phyloP scores from a whole-genome alignment of 2,329 filamentous ascomycete species.

The Penicillium decumbens region DNA sequence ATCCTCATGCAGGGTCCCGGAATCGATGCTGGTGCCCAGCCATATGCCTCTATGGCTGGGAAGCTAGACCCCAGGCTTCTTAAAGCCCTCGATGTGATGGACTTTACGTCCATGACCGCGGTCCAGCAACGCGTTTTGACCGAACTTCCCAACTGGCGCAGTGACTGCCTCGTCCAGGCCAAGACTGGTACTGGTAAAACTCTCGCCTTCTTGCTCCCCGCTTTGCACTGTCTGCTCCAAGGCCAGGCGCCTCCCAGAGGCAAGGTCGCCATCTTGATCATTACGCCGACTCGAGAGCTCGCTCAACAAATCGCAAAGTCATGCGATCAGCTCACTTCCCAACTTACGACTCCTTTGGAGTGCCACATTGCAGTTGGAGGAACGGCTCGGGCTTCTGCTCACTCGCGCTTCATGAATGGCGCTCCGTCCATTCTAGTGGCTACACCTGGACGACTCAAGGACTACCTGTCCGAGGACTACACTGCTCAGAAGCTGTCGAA shows the following conservation, averaged over 20 bases:
- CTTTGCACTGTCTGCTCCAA: constrained; percentile 44
- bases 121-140: constrained; percentile 53
- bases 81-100: constrained; percentile 31
- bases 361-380: constrained; percentile 46
- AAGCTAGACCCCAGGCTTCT: constrained; percentile 34
- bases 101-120: constrained; percentile 46
- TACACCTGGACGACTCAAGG: constrained; percentile 47
- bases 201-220: constrained; percentile 47
- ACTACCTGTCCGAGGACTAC: constrained; percentile 44
- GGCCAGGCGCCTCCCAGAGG: constrained; percentile 28
- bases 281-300: constrained; percentile 49
- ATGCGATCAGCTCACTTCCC: constrained; percentile 42
- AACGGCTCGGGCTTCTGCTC: constrained; percentile 28
- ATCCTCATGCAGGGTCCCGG: constrained; percentile 12
- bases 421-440: constrained; percentile 42
- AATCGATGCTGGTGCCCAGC: constrained; percentile 21
- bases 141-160: constrained; percentile 47
- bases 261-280: constrained; percentile 45
- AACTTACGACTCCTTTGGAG: constrained; percentile 36
- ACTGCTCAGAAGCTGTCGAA: constrained; percentile 44
- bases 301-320: constrained; percentile 50
- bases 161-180: constrained; percentile 53
- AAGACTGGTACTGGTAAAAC: constrained; percentile 52
- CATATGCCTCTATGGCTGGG: constrained; percentile 32
- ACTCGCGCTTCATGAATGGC: constrained; percentile 28